Evolutionary conservation across 768 basidiomycete species (phyloP), one percentile per base, ranked within the genome.

Genomic region (Termitomyces sp.): DNA sequence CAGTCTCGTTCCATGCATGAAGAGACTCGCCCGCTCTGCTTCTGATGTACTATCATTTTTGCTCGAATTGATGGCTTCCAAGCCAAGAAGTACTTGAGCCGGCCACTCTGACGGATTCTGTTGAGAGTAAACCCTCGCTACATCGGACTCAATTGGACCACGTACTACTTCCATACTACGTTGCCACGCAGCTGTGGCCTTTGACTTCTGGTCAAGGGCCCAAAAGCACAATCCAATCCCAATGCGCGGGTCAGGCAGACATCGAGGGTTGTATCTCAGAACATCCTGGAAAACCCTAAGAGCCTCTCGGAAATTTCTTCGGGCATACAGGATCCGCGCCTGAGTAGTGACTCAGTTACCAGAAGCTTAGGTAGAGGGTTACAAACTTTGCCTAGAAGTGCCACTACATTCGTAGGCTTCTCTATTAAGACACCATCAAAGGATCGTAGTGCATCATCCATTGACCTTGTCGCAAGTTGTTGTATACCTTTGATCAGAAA

Each of bases 141-240:
- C 16, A 54, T 37, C 20, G 13, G 26, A 49, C 12, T 37, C 28
- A 29, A 39, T 10, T 45, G 10, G 24, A 48, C 31, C 20, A 79
- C 91, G 56, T 60, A 92, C 94, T 62, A 94, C 83, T 72, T 91
- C 90, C 54, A 92, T 68, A 62, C 91, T 91, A 34, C 95, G 80
- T 65, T 94, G 82, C 96, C 97, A 99, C 0, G 96, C 96, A 24
- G 81, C 81, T 62, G 85, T 87, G 0, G 96, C 97, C 63, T 87
- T 88, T 2, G 80, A 78, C 60, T 87, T 88, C 63, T 96, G 84
- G 58, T 90, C 90, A 74, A 97, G 76, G 4, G 90, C 84, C 93
- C 92, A 98, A 22, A 94, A 76, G 71, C 96, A 98, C 5, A 99
- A 74, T 9, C 97, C 97, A 41, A 98, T 92, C 18, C 97, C 97